Base-by-base conservation (phyloP, 73 alveolate species). In the Diophrys sp. region DNA sequence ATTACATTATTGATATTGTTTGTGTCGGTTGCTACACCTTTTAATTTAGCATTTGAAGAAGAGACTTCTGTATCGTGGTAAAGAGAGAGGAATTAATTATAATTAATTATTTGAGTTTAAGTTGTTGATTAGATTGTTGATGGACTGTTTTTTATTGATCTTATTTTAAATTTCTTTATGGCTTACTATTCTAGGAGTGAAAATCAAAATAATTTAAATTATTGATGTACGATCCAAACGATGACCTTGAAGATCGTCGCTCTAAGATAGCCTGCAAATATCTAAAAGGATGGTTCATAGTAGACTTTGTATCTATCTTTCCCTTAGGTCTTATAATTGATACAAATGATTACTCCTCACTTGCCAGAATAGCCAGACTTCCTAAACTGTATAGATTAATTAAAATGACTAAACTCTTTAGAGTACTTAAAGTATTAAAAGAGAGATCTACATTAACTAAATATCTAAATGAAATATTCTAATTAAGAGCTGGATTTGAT, bases 351-450 rank as follows among this genome's bases (percentile, higher is more conserved):
- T 94, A 79, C 88, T 81, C 85, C 56, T 62, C 93, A 0, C 88
- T 94, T 0, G 95, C 96, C 28, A 85, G 97, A 83, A 85, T 91
- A 11, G 91, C 96, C n/a, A 89, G 91, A 80, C 73, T 95, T 0
- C 97, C 96, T 24, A 91, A 91, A 83, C 79, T 92, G 73, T 93
- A 96, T 74, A 78, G 98, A 70, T 81, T 96, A n/a, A 74, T 95
- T 1, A 94, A 87, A 76, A 56, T 90, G 31, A 77, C 93, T 1
- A 82, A 81, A 81, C 80, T 90, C 56, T 29, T 91, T 8, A 71
- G 98, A 31, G 82, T 93, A 0, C 57, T 90, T 62, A 93, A 82
- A 77, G 79, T 90, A 70, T 78, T 88, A 24, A 92, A 94, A 54
- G 89, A 90, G 70, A 87, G 83, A 72, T 80, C 81, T 73, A 67